Percentiles rank a stretch among this genome's conserved stretches.
Evolutionary conservation across 495 filamentous ascomycete species (phyloP).

Genomic region (Glarea lozoyensis): DNA sequence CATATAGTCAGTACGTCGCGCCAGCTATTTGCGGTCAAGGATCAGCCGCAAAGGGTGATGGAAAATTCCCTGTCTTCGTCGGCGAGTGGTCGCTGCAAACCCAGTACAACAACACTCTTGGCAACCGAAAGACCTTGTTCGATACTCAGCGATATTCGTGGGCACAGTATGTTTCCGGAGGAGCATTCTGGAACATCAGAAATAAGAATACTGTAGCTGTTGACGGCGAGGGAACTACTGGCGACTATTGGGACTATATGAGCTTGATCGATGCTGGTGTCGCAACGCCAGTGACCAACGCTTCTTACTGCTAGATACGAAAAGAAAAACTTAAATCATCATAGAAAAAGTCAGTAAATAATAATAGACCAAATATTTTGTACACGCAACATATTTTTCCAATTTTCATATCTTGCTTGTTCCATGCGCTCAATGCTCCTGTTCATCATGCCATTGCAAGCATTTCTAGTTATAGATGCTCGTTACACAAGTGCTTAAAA

Average conservation of each 20-base stretch:
- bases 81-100: slow-evolving; percentile 8
- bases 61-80: slow-evolving; percentile 7
- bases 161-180: background rate
- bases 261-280: slow-evolving; percentile 1
- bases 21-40: slow-evolving; percentile 3
- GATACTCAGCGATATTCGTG: slow-evolving; percentile 3
- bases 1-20: background rate
- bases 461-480: too few species aligned
- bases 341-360: too few species aligned
- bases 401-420: too few species aligned
- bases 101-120: background rate
- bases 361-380: too few species aligned
- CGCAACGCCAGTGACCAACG: background rate
- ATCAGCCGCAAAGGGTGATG: background rate
- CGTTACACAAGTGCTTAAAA: too few species aligned
- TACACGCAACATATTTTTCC: too few species aligned
- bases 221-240: slow-evolving; percentile 1
- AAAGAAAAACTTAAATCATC: too few species aligned
- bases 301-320: slow-evolving; percentile 3
- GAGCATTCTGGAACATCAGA: slow-evolving; percentile 3
- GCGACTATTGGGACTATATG: slow-evolving; percentile 7
- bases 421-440: too few species aligned
- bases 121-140: slow-evolving; percentile 1
- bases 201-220: slow-evolving; percentile 2
- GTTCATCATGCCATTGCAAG: too few species aligned